Base-by-base conservation (phyloP, 495 filamentous ascomycete genomes). In the Haplographium delicatum region DNA sequence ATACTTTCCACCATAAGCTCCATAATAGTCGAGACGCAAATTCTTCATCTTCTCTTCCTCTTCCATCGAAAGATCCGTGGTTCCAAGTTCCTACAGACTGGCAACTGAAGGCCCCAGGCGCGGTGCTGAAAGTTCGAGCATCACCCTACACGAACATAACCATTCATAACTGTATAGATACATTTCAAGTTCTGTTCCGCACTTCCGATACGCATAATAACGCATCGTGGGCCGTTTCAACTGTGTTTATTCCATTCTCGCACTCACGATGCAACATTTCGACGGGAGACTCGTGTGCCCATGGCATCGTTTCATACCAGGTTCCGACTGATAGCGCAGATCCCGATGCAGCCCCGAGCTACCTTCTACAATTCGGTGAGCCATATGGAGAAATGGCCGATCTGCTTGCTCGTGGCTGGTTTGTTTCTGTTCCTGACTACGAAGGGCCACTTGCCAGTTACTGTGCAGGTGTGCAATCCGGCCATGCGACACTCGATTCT, bases 401-500 rank as follows among this genome's bases (percentile, higher is more conserved):
- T 2, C 63, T 64, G 4, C 62, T 76, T 9, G 51, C 54, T 10
- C 56, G 60, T 16, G 73, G 72, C 5, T 79, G 73, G 71, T 62
- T 65, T 26, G 69, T 79, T 2, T 70, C 62, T 8, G 57, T 72
- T 4, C 72, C 75, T 0, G 75, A 79, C 51, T 75, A 70, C 58
- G 69, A 76, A 40, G 70, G 70, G 1, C 67, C 69, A 1, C 54
- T 51, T 1, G 68, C 72, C 9, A 61, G 66, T 7, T 75, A 73
- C 44, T 54, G 62, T n/a, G 65, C 65, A 2, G 71, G 70, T 20
- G 55, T 65, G 13, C 62, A 70, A 33, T 67, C 66, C 11, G 75
- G 70, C 0, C 64, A 76, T 34, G 68, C 72, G 5, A 69, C 67
- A 10, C 61, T 80, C 5, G 75, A 80, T 49, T 67, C 62, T 19